Percentiles rank a stretch among this genome's conserved stretches.
Evolutionary conservation across 208 protist genomes (phyloP).

Genomic region (Novymonas esmeraldas): DNA sequence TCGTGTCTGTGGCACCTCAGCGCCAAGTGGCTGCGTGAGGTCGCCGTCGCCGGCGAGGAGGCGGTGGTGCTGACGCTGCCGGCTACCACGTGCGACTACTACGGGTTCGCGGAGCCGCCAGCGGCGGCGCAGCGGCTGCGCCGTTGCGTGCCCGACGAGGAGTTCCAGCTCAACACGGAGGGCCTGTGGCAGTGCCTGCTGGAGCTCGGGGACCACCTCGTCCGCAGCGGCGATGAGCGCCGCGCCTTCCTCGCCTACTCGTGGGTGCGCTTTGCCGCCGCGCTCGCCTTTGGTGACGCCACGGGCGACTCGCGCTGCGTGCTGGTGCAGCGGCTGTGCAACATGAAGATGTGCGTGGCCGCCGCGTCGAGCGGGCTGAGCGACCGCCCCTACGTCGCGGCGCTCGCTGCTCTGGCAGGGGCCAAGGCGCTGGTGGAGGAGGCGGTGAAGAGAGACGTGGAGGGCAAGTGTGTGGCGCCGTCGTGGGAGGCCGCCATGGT

Average conservation of each 20-base stretch:
- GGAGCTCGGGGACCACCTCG: conserved; percentile 55
- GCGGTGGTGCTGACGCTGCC: conserved; percentile 33
- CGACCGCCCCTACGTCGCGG: conserved; percentile 20
- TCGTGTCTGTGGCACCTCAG: conserved; percentile 57
- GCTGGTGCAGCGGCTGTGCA: conserved; percentile 38
- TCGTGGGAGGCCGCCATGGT: conserved; percentile 40
- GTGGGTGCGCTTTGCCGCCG: conserved; percentile 65
- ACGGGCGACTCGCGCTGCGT: conserved; percentile 32
- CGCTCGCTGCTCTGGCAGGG: conserved; percentile 8
- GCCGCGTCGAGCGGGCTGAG: conserved; percentile 17
- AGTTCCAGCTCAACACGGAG: conserved; percentile 54
- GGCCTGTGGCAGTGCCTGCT: conserved; percentile 57
- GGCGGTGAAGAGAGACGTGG: conserved; percentile 2
- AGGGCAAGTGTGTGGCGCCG: neutral
- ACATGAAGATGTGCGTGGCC: conserved; percentile 28
- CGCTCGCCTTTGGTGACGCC: conserved; percentile 36
- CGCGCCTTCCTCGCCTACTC: conserved; percentile 62
- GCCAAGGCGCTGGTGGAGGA: conserved; percentile 7
- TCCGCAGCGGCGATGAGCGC: conserved; percentile 43
- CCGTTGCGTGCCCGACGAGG: conserved; percentile 26
- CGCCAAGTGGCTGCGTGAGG: conserved; percentile 11
- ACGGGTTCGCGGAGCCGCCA: conserved; percentile 39
- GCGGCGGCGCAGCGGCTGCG: conserved; percentile 29
- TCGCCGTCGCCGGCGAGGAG: neutral
- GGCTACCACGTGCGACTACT: conserved; percentile 34